These are phyloP conservation scores for Moringa oleifera DNA, from an alignment of 345 rosid species.

Conservation along the genomic window DNA sequence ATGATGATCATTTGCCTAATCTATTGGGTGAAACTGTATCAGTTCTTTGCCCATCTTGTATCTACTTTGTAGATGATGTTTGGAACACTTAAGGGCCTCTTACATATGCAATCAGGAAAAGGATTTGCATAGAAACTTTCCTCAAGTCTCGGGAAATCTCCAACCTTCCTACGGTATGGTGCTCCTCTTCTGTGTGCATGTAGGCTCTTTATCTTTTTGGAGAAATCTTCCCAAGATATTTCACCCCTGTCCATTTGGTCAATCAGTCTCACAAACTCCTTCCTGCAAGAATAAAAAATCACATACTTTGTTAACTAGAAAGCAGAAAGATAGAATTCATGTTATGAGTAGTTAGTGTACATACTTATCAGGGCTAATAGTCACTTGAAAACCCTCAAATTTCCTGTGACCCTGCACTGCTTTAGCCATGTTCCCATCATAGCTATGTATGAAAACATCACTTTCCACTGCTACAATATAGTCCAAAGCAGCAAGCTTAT, in stretches of 20 bases:
- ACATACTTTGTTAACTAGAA: background rate
- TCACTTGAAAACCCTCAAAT: constrained; percentile 64
- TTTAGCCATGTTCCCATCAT: constrained; percentile 82
- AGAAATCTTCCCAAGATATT: constrained; percentile 47
- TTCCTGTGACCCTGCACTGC: constrained; percentile 66
- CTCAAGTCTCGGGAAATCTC: constrained; percentile 34
- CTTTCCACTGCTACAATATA: constrained; percentile 59
- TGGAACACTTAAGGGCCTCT: background rate
- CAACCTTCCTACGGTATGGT: constrained; percentile 36
- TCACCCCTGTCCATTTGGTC: constrained; percentile 44
- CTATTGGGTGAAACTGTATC: background rate
- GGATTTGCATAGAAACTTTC: constrained; percentile 77
- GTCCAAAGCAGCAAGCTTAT: constrained; percentile 69
- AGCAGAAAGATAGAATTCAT: background rate
- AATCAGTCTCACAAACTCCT: constrained; percentile 46
- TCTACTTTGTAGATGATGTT: background rate
- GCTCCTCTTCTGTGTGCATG: constrained; percentile 51
- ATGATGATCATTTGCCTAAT: background rate
- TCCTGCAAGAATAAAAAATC: constrained; percentile 31
- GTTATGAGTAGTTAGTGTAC: background rate
- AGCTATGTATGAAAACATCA: constrained; percentile 54
- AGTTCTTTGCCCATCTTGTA: background rate
- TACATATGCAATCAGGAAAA: constrained; percentile 66
- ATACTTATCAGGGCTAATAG: constrained; percentile 67
- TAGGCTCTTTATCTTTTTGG: constrained; percentile 31